Conservation (phyloP, 495 filamentous ascomycete genomes). For the Hypoxylon cercidicola region DNA sequence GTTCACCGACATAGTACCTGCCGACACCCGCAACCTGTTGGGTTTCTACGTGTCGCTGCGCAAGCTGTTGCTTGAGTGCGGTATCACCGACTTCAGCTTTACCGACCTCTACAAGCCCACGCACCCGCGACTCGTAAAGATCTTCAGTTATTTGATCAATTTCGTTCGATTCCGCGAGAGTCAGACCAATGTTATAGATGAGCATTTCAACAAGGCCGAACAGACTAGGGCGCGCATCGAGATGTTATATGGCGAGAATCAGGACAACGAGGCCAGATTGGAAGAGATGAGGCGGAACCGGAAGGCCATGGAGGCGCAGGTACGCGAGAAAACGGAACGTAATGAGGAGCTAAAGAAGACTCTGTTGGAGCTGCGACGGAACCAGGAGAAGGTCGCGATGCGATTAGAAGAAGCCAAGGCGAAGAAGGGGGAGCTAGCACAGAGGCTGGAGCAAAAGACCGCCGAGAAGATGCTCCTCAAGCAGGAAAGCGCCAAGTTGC, state of each 20-base stretch:
- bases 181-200: slow-evolving; percentile 84
- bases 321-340: slow-evolving; percentile 80
- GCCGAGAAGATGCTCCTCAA: slow-evolving; percentile 65
- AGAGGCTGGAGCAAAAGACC: slow-evolving; percentile 81
- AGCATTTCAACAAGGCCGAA: slow-evolving; percentile 91
- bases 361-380: slow-evolving; percentile 77
- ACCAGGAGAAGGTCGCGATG: slow-evolving; percentile 80
- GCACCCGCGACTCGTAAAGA: slow-evolving; percentile 84
- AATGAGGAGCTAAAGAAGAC: slow-evolving; percentile 86
- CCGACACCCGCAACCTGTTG: slow-evolving; percentile 90
- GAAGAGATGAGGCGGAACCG: slow-evolving; percentile 81
- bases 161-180: slow-evolving; percentile 96
- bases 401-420: slow-evolving; percentile 78
- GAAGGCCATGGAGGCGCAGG: slow-evolving; percentile 78
- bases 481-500: slow-evolving; percentile 86
- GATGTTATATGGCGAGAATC: slow-evolving; percentile 84
- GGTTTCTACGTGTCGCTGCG: slow-evolving; percentile 86
- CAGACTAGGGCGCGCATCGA: slow-evolving; percentile 86
- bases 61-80: slow-evolving; percentile 83
- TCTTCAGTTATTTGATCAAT: slow-evolving; percentile 97
- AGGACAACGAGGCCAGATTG: slow-evolving; percentile 82
- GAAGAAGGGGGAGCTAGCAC: slow-evolving; percentile 76
- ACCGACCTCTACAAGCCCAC: slow-evolving; percentile 89
- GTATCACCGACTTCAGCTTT: slow-evolving; percentile 92
- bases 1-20: slow-evolving; percentile 81